phyloP scores from a whole-genome alignment of 2,329 filamentous ascomycete genomes.

The Cordyceps cateniannulata region DNA sequence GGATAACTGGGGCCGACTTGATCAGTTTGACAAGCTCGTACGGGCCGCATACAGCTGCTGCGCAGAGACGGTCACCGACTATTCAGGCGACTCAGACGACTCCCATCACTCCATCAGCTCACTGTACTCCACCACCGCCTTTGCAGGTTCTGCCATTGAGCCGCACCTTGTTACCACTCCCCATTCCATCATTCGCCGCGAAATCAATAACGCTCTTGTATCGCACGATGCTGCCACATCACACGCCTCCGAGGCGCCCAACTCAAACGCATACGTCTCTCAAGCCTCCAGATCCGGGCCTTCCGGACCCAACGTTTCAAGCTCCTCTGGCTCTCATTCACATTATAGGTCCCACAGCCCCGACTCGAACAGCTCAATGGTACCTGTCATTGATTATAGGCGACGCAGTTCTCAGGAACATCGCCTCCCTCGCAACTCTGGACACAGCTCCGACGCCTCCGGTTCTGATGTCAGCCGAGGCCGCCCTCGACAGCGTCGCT shows the following conservation, averaged over 20 bases:
- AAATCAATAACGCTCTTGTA: no score
- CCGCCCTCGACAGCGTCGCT: not conserved
- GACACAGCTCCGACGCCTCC: not conserved
- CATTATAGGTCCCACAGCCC: not conserved
- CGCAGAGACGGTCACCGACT: not conserved
- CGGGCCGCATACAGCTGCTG: not conserved
- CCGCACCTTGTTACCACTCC: not conserved
- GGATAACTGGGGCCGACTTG: conserved; percentile 25
- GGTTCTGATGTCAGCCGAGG: no score
- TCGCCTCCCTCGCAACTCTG: not conserved
- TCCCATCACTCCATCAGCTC: not conserved
- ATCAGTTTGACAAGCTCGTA: conserved; percentile 22
- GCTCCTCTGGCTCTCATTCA: no score
- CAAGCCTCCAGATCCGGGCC: no score
- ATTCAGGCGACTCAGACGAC: not conserved
- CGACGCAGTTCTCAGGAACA: not conserved
- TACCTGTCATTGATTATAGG: not conserved
- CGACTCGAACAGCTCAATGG: not conserved
- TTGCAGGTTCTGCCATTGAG: not conserved
- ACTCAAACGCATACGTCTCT: no score
- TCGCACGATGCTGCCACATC: not conserved
- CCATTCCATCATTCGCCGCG: not conserved
- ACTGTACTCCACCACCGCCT: not conserved
- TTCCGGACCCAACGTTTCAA: no score
- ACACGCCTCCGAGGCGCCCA: not conserved